Percentiles rank a stretch among this genome's conserved stretches.
Conservation (phyloP, 306 rosid genomes). For the Trichosanthes cucumerina region DNA sequence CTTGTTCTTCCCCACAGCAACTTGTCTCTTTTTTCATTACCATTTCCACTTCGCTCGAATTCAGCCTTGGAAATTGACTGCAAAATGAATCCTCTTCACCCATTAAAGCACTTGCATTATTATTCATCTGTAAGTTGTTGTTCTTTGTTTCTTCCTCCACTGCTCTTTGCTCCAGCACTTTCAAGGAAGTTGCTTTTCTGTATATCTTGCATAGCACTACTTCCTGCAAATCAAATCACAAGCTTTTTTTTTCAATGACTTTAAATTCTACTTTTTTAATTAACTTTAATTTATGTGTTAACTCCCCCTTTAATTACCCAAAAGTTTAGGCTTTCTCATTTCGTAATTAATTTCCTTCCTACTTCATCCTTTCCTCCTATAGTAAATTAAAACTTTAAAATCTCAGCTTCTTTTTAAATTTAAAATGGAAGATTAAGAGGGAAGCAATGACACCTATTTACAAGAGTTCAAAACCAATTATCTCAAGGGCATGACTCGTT, state of each 20-base stretch:
- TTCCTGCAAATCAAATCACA: constrained; percentile 35
- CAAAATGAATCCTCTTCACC: background rate
- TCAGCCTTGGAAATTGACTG: background rate
- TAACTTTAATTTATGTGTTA: background rate
- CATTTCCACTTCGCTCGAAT: background rate
- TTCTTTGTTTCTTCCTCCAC: constrained; percentile 49
- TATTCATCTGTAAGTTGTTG: background rate
- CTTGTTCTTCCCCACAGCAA: background rate
- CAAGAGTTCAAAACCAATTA: too few relatives aligned
- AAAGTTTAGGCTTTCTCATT: too few relatives aligned
- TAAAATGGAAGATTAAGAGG: too few relatives aligned
- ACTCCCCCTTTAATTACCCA: too few relatives aligned
- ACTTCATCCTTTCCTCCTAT: too few relatives aligned
- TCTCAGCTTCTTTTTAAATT: too few relatives aligned
- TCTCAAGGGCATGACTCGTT: too few relatives aligned
- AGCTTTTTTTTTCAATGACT: background rate
- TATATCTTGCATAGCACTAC: constrained; percentile 82
- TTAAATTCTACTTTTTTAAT: background rate
- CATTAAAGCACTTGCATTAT: background rate
- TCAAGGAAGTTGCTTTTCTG: constrained; percentile 86
- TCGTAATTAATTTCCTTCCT: too few relatives aligned
- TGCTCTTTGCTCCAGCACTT: constrained; percentile 82
- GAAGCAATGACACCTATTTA: too few relatives aligned
- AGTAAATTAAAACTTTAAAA: too few relatives aligned
- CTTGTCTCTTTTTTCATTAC: background rate